Conservation (phyloP, 2,329 filamentous ascomycete species). For the Aspergillus sojae region DNA sequence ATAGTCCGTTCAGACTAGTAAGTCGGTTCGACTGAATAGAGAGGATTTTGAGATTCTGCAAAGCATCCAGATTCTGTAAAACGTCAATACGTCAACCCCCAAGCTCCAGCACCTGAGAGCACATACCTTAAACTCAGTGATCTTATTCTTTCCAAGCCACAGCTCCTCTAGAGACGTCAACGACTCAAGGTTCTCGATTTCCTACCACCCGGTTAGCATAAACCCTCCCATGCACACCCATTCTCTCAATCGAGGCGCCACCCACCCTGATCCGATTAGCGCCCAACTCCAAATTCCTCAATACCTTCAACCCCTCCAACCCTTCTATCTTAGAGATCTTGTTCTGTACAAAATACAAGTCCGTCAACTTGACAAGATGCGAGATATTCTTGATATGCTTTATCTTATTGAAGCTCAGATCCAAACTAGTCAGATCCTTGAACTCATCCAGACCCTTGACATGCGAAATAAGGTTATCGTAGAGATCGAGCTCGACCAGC, state of each 20-base stretch:
- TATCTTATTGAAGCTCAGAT: slow-evolving; percentile 98
- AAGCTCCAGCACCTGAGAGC: not conserved
- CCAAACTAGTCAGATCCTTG: slow-evolving; percentile 73
- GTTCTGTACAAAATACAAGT: slow-evolving; percentile 93
- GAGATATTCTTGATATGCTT: slow-evolving; percentile 92
- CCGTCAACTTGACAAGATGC: slow-evolving; percentile 74
- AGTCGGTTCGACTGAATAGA: slow-evolving; percentile 96
- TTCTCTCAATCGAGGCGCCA: slow-evolving; percentile 18
- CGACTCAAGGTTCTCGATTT: slow-evolving; percentile 81
- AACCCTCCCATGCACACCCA: not conserved
- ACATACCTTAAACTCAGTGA: slow-evolving; percentile 71
- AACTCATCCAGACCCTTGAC: slow-evolving; percentile 81
- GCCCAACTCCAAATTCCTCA: slow-evolving; percentile 85
- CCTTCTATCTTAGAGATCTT: slow-evolving; percentile 88
- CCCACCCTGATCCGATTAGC: slow-evolving; percentile 80
- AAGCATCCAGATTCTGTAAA: slow-evolving; percentile 64
- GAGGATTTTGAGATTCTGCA: slow-evolving; percentile 81
- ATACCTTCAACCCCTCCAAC: slow-evolving; percentile 70
- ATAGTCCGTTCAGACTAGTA: slow-evolving; percentile 73
- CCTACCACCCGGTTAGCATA: slow-evolving; percentile 40
- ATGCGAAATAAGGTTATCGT: slow-evolving; percentile 92
- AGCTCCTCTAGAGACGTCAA: slow-evolving; percentile 80
- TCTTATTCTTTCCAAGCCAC: slow-evolving; percentile 97
- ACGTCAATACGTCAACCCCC: slow-evolving; percentile 12
- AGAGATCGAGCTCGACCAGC: slow-evolving; percentile 85